Percentiles rank a stretch among this genome's conserved stretches.
Evolutionary conservation across 2,329 filamentous ascomycete genomes (phyloP).

Genomic region (Aspergillus sp.): DNA sequence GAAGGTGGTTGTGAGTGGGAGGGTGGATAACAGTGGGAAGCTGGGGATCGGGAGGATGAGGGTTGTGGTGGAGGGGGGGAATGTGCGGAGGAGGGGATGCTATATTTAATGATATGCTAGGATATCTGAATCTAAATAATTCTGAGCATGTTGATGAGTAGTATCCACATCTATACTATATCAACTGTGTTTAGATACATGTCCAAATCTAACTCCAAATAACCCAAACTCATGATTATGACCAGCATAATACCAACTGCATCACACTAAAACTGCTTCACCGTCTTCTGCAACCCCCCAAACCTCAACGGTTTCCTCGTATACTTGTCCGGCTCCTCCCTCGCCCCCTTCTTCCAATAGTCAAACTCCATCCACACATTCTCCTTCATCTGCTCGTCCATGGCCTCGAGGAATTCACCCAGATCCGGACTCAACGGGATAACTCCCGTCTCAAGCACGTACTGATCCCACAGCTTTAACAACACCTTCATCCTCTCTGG

Average conservation of each 20-base stretch:
- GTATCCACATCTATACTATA: no score
- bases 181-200: no score
- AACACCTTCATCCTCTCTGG: conserved; percentile 51
- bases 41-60: not conserved
- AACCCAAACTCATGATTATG: no score
- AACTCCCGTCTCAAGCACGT: conserved; percentile 61
- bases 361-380: conserved; percentile 68
- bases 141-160: no score
- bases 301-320: conserved; percentile 35
- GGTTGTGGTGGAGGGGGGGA: conserved; percentile 27
- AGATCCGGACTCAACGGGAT: conserved; percentile 61
- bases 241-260: no score
- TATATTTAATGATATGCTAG: no score
- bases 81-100: conserved; percentile 18
- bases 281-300: conserved; percentile 32
- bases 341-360: conserved; percentile 60
- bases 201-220: no score
- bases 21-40: conserved; percentile 10
- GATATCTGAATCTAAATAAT: no score
- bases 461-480: conserved; percentile 58
- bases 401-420: conserved; percentile 60
- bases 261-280: conserved; percentile 34
- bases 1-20: conserved; percentile 45
- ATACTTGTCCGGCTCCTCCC: conserved; percentile 52
- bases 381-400: conserved; percentile 66